Percentiles rank a stretch among this genome's conserved stretches.
phyloP scores from a whole-genome alignment of 192 early-diverging fungal genomes.

The Coemansia sp. region DNA sequence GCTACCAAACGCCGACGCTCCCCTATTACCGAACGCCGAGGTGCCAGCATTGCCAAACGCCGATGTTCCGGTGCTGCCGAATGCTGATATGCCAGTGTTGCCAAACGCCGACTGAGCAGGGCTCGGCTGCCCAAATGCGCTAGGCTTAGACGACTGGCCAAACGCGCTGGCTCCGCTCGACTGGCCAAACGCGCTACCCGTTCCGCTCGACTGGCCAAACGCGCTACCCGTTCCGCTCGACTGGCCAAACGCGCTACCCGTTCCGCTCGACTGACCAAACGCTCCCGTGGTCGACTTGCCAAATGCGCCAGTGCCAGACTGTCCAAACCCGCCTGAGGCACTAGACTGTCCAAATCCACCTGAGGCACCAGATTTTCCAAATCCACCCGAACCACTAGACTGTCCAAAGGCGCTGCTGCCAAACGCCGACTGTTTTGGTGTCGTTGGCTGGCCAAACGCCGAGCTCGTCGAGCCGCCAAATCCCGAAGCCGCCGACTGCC shows the following conservation, averaged over 20 bases:
- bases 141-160: too few relatives aligned
- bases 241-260: too few relatives aligned
- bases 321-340: not conserved
- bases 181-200: too few relatives aligned
- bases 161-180: too few relatives aligned
- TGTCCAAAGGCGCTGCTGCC: not conserved
- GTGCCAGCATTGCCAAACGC: conserved; percentile 11
- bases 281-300: not conserved
- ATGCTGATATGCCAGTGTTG: not conserved
- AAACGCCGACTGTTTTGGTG: not conserved
- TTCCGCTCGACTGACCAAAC: not conserved
- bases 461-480: conserved; percentile 7
- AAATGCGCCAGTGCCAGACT: not conserved
- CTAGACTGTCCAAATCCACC: not conserved
- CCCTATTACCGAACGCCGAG: conserved; percentile 8
- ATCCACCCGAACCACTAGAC: not conserved
- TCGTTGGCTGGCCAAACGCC: conserved; percentile 6
- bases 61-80: conserved; percentile 6
- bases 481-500: not conserved
- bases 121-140: not conserved
- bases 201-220: not conserved
- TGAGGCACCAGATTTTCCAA: not conserved
- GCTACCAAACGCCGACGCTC: conserved; percentile 10
- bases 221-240: not conserved
- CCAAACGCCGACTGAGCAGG: too few relatives aligned